These are phyloP conservation scores for Zea luxurians DNA, from an alignment of 176 grass and related monocot species.

Conservation along the genomic window DNA sequence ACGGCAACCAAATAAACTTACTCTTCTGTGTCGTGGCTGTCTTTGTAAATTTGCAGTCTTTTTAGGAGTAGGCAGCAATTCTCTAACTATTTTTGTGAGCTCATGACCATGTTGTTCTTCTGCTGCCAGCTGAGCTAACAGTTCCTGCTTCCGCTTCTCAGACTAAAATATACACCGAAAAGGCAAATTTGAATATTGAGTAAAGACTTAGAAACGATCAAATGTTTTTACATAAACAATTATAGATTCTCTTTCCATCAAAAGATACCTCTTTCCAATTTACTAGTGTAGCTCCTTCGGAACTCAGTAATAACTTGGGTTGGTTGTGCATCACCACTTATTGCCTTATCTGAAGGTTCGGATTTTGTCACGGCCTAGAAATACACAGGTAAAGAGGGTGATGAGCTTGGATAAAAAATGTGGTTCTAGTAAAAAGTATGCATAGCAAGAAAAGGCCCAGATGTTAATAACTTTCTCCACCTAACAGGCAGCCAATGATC, in stretches of 20 bases:
- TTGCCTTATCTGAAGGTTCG: conserved; percentile 51
- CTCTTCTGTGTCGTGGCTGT: conserved; percentile 55
- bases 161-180: conserved; percentile 57
- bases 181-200: conserved; percentile 20
- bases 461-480: not conserved
- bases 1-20: conserved; percentile 37
- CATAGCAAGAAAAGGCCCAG: not conserved
- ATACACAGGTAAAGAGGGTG: not conserved
- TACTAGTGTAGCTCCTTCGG: conserved; percentile 80
- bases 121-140: conserved; percentile 75
- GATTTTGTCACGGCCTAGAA: conserved; percentile 61
- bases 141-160: conserved; percentile 85
- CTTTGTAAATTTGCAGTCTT: conserved; percentile 53
- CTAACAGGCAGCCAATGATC: not conserved
- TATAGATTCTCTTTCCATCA: not conserved
- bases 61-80: conserved; percentile 75
- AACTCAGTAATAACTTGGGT: conserved; percentile 85
- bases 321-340: conserved; percentile 51
- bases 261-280: conserved; percentile 84
- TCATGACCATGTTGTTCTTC: conserved; percentile 93
- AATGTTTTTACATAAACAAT: not conserved
- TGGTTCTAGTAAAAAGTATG: not conserved
- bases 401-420: conserved; percentile 1
- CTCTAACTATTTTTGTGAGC: conserved; percentile 89
- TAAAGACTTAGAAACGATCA: conserved; percentile 14